Conservation (phyloP, 192 early-diverging fungal genomes). For the Backusella australiensis region DNA sequence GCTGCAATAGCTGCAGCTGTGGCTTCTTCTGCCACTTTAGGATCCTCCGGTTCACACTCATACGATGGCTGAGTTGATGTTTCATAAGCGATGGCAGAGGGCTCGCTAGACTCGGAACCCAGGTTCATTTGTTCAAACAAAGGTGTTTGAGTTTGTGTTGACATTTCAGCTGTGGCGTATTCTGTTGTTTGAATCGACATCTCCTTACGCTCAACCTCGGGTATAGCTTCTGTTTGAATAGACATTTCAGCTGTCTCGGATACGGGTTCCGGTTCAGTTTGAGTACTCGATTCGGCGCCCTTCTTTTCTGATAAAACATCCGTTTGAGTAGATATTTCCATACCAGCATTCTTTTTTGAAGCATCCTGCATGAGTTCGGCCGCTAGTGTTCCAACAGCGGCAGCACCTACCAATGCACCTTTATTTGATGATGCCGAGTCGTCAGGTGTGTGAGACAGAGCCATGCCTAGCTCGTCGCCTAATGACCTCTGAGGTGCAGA, state of each 20-base stretch:
- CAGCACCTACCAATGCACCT: not conserved
- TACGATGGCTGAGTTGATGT: conserved; percentile 17
- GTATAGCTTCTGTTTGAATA: conserved; percentile 9
- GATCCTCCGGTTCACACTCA: conserved; percentile 1
- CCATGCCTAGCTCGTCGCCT: conserved; percentile 14
- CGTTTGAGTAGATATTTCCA: not conserved
- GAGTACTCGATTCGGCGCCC: not conserved
- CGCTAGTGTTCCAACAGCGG: not conserved
- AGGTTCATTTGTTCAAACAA: not conserved
- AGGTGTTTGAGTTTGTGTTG: conserved; percentile 1
- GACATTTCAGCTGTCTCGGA: not conserved
- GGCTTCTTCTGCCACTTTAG: conserved; percentile 2
- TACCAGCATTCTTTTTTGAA: not conserved
- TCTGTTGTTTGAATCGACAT: conserved; percentile 15
- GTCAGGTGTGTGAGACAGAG: not conserved
- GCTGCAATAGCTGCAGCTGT: conserved; percentile 12
- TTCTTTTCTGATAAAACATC: not conserved
- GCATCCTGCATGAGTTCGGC: not conserved
- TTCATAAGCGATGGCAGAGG: conserved; percentile 28
- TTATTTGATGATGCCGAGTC: not conserved
- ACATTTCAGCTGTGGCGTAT: not conserved
- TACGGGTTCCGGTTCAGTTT: not conserved
- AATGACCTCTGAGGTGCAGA: conserved; percentile 2
- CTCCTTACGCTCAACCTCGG: not conserved
- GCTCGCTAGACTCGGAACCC: conserved; percentile 28